Conservation (phyloP, 371 early-diverging fungal genomes). For the Apophysomyces sp. region DNA sequence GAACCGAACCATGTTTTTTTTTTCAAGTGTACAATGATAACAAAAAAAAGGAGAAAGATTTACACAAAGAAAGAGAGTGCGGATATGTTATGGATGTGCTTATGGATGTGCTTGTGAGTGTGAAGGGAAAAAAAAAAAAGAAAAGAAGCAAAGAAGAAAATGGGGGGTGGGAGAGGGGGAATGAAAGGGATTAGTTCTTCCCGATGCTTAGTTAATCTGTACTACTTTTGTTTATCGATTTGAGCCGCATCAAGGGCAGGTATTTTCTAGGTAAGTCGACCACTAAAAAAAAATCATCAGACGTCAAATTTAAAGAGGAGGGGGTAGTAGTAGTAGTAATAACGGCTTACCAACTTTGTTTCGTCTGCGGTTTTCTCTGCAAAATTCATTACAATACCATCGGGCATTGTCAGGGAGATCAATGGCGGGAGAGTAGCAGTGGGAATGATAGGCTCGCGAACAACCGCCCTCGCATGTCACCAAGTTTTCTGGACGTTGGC, state of each 20-base stretch:
- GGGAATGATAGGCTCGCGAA: constrained; percentile 66
- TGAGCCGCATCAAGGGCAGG: constrained; percentile 50
- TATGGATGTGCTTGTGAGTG: not conserved
- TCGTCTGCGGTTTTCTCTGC: constrained; percentile 61
- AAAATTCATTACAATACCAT: constrained; percentile 71
- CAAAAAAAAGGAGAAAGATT: constrained; percentile 4
- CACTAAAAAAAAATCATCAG: constrained; percentile 16
- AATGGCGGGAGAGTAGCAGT: constrained; percentile 47
- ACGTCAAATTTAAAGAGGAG: not conserved
- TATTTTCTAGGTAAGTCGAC: constrained; percentile 61
- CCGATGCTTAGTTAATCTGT: constrained; percentile 1
- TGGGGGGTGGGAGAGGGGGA: not conserved
- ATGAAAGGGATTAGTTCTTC: not conserved
- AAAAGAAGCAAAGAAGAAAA: not conserved
- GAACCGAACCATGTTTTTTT: not conserved
- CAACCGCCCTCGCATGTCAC: constrained; percentile 74
- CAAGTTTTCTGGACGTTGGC: constrained; percentile 44
- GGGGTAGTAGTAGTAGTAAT: not conserved
- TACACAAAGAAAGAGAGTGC: not conserved
- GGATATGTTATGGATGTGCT: not conserved
- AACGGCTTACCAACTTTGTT: constrained; percentile 46
- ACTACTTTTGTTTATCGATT: constrained; percentile 3
- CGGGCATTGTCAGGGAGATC: constrained; percentile 19
- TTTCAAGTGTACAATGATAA: not conserved
- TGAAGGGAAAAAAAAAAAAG: not conserved